Evolutionary conservation across 2,329 filamentous ascomycete species (phyloP), one percentile per base, ranked within the genome.

Genomic region (Plectosphaerella cucumerina): DNA sequence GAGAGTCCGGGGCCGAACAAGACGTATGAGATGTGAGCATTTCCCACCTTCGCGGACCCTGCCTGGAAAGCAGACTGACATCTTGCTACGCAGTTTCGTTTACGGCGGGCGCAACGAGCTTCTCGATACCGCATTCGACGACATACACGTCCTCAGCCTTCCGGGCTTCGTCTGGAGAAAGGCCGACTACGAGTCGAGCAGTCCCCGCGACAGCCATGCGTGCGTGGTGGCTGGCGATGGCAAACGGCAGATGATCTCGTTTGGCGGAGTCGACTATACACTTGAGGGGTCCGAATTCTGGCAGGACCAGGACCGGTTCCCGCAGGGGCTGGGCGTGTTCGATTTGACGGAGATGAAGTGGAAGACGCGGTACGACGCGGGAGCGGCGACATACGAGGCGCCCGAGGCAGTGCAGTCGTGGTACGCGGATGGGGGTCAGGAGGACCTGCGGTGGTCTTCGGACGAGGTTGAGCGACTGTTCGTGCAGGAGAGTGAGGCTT

Each of bases 311-410:
- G 69, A 71, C 46, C 65, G 64, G 1, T 71, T 67, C 65, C 51
- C 54, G 5, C 63, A 67, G 34, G 67, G 68, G 0, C 57, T 74
- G 17, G 67, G 70, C 2, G 58, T 74, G 8, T 69, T 71, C 52
- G 70, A 73, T 47, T 62, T 74, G 65, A 66, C 62, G 3, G 58
- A 60, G n/a, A 56, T 72, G 54, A 42, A 52, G 8, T 73, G 70
- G 69, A 58, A 48, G 5, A 53, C 63, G 42, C 52, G 57, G 1
- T 73, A 69, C 51, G 59, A 71, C 20, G 61, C 69, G 0, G 50
- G 63, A 5, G 68, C 66, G 3, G 53, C 49, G 2, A 49, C 54
- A n/a, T 73, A 73, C 48, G 61, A 69, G 44, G 64, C 59, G 23
- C 65, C 67, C 6, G 51, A 53, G 1, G 53, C 59, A 1, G 61